Conservation (phyloP, 2,329 filamentous ascomycete species). For the Ophiostoma sp. region DNA sequence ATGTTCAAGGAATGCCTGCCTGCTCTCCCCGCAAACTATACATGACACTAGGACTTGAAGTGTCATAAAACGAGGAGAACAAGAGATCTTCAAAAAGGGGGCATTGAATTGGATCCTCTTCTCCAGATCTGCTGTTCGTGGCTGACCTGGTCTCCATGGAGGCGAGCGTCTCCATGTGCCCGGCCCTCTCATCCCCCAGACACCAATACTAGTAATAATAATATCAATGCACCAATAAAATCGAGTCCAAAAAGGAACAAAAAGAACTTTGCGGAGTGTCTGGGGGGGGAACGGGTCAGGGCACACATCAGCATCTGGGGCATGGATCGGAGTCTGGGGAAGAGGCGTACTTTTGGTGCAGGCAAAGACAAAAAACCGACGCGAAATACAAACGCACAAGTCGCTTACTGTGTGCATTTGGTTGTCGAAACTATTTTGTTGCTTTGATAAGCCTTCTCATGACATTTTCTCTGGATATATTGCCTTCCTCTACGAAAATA, state of each 20-base stretch:
- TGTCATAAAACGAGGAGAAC: background rate
- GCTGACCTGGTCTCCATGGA: background rate
- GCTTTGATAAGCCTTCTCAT: background rate
- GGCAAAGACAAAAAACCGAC: background rate
- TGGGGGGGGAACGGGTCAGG: background rate
- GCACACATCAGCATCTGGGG: background rate
- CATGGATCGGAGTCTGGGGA: background rate
- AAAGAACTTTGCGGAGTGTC: background rate
- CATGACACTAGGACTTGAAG: background rate
- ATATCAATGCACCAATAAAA: background rate
- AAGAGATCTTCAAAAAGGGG: conserved; percentile 16
- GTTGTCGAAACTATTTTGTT: background rate
- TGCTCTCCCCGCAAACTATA: background rate
- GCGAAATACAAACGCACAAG: background rate
- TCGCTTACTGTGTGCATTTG: background rate
- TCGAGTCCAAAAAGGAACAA: background rate
- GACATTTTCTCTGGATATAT: background rate
- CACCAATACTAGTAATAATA: background rate
- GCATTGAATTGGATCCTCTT: background rate
- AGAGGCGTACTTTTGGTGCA: background rate
- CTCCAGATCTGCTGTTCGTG: background rate
- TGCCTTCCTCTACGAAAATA: background rate
- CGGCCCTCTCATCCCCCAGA: background rate
- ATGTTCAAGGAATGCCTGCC: conserved; percentile 7
- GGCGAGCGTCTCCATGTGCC: conserved; percentile 7